phyloP scores from a whole-genome alignment of 2,329 filamentous ascomycete species.

The Ceratocystiopsis sp. region DNA sequence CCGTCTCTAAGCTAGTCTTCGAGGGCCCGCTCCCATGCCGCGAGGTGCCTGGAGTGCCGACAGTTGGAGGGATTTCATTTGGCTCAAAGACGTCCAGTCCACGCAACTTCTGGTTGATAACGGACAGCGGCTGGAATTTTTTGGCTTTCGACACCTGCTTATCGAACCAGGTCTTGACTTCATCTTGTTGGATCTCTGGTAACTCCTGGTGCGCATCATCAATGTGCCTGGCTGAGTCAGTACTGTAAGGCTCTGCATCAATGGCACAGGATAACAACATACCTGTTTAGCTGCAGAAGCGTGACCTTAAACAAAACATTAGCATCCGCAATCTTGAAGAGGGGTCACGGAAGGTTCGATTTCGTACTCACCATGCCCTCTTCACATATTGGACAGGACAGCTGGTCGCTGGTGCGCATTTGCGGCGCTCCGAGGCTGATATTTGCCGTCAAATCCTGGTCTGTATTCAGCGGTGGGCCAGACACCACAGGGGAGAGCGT shows the following conservation, averaged over 20 bases:
- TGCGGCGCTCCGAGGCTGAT: slow-evolving; percentile 48
- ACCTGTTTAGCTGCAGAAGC: slow-evolving; percentile 77
- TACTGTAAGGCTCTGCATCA: too few species aligned
- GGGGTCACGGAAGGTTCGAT: too few species aligned
- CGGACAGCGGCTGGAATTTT: slow-evolving; percentile 75
- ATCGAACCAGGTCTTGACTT: slow-evolving; percentile 95
- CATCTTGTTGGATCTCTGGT: slow-evolving; percentile 74
- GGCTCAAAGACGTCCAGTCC: slow-evolving; percentile 88
- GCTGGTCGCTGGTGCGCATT: slow-evolving; percentile 40
- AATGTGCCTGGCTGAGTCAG: slow-evolving; percentile 31
- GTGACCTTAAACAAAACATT: slow-evolving; percentile 45
- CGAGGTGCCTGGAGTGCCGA: slow-evolving; percentile 12
- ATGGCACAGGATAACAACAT: neutral
- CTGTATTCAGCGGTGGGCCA: slow-evolving; percentile 51
- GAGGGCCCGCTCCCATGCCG: slow-evolving; percentile 17
- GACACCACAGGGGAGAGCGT: slow-evolving; percentile 26
- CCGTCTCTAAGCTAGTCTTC: slow-evolving; percentile 22
- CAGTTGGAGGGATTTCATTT: slow-evolving; percentile 46
- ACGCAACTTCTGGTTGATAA: slow-evolving; percentile 86
- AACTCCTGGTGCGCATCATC: slow-evolving; percentile 85
- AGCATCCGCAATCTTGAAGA: too few species aligned
- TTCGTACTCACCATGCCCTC: slow-evolving; percentile 70
- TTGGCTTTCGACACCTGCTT: slow-evolving; percentile 87
- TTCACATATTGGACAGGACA: slow-evolving; percentile 93
- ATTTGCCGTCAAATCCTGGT: slow-evolving; percentile 65